Base-by-base conservation (phyloP, 1,284 basidiomycete genomes). In the Mycena citricolor region DNA sequence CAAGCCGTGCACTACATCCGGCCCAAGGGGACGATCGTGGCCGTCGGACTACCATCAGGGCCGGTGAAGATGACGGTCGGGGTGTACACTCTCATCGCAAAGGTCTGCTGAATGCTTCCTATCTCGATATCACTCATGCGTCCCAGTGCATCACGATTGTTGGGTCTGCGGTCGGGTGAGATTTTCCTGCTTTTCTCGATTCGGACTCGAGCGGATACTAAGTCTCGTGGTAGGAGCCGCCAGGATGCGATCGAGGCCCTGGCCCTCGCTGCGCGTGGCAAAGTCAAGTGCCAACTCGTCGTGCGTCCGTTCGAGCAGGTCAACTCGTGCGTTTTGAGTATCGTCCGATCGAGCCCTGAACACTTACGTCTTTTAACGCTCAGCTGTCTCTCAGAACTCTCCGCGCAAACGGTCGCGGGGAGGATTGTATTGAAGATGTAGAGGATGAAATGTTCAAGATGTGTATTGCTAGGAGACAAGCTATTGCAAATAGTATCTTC, bases 171-270 rank as follows among this genome's bases (percentile, higher is more conserved):
- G 72, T 86, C 50, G 84, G 83, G 68, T 78, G 52, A 42, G 66
- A 58, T 8, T 19, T 29, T 28, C 20, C 19, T 38, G 13, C 6
- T 24, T 17, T 42, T 14, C 30, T n/a, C 26, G 23, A 22, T 39
- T 22, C 21, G 43, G 20, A 23, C n/a, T 17, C n/a, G 25, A 14
- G 32, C 28, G 8, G 30, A n/a, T 10, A 21, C 31, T 35, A 10
- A 25, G 5, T 22, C n/a, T 11, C 3, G 44, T 44, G 1, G 44
- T 34, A 78, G 78, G 22, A 73, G 67, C 47, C 71, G 80, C 36
- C 79, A 83, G 57, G 86, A 88, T 53, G 73, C 75, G 14, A 65
- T 73, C 30, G 84, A 89, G 60, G 79, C 83, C 3, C 64, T 89
- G 21, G 71, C 74, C 12, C 68, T 88, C 43, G 85, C 78, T 8